These are phyloP conservation scores for Prunus fruticosa DNA, from an alignment of 306 rosid species.

Conservation along the genomic window DNA sequence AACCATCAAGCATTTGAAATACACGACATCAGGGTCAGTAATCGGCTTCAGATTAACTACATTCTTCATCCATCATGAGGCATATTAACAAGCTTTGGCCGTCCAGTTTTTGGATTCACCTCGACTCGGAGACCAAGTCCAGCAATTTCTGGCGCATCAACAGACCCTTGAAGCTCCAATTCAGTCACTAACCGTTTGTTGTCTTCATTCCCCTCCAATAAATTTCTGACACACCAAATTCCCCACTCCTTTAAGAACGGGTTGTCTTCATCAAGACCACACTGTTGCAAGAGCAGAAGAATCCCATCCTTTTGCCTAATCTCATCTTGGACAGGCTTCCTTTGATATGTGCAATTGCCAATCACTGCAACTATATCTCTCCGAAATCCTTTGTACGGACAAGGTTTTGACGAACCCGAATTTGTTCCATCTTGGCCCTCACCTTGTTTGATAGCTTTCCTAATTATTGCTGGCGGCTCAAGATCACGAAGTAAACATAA, in stretches of 20 bases:
- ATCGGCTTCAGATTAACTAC: background rate
- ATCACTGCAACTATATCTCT: slow-evolving; percentile 68
- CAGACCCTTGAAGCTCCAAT: slow-evolving; percentile 66
- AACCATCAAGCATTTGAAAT: background rate
- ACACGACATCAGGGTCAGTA: background rate
- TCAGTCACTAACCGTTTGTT: slow-evolving; percentile 66
- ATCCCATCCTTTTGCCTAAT: slow-evolving; percentile 55
- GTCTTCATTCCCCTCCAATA: slow-evolving; percentile 69
- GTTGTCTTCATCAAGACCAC: slow-evolving; percentile 77
- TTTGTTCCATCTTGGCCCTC: slow-evolving; percentile 32
- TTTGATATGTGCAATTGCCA: slow-evolving; percentile 63
- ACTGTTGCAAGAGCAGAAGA: slow-evolving; percentile 72
- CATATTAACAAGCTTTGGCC: slow-evolving; percentile 72
- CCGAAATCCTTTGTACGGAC: slow-evolving; percentile 71
- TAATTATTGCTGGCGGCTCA: slow-evolving; percentile 68
- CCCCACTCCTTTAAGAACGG: slow-evolving; percentile 92
- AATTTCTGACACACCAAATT: slow-evolving; percentile 69
- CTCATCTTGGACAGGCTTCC: slow-evolving; percentile 62
- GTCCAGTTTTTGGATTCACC: slow-evolving; percentile 56
- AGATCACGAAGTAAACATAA: slow-evolving; percentile 58
- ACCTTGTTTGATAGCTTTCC: slow-evolving; percentile 45
- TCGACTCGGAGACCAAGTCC: slow-evolving; percentile 72
- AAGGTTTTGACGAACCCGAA: slow-evolving; percentile 34
- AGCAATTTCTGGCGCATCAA: slow-evolving; percentile 60
- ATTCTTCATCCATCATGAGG: slow-evolving; percentile 31